phyloP scores from a whole-genome alignment of 2,329 filamentous ascomycete species.

The Clarireedia homoeocarpa region DNA sequence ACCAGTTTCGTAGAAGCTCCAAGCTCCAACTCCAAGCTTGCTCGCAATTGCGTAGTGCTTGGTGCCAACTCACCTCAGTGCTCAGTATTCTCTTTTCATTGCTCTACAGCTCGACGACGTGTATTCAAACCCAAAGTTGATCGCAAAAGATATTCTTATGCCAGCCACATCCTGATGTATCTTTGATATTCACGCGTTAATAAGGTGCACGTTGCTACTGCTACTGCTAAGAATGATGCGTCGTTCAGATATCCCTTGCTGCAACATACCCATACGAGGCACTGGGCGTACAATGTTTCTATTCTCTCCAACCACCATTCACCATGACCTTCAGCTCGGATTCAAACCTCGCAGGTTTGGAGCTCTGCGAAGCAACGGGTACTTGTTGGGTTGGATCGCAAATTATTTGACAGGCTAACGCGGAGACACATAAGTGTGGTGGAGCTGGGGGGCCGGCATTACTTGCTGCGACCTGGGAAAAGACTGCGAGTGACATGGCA shows the following conservation, averaged over 20 bases:
- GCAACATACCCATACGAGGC: too few relatives aligned
- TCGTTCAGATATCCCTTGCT: too few relatives aligned
- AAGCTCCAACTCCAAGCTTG: neutral
- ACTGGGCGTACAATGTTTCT: too few relatives aligned
- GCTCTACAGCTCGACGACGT: slow-evolving; percentile 4
- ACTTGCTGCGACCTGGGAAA: neutral
- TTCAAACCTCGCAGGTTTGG: neutral
- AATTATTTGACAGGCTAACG: neutral
- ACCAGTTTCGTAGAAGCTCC: neutral
- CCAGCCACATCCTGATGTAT: neutral
- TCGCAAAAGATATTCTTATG: neutral
- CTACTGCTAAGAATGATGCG: too few relatives aligned
- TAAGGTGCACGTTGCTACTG: slow-evolving; percentile 3
- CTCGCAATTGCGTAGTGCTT: neutral
- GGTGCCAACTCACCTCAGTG: slow-evolving; percentile 5
- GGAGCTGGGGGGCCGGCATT: neutral
- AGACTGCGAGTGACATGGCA: neutral
- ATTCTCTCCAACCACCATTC: too few relatives aligned
- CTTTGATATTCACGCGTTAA: neutral
- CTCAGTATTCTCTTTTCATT: neutral
- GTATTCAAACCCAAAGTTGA: slow-evolving; percentile 1
- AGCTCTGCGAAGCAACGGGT: neutral
- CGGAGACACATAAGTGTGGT: slow-evolving; percentile 5
- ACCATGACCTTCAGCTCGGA: neutral
- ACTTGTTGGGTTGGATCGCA: neutral